Base-by-base conservation (phyloP, 345 rosid species). In the Lepidium didymum region DNA sequence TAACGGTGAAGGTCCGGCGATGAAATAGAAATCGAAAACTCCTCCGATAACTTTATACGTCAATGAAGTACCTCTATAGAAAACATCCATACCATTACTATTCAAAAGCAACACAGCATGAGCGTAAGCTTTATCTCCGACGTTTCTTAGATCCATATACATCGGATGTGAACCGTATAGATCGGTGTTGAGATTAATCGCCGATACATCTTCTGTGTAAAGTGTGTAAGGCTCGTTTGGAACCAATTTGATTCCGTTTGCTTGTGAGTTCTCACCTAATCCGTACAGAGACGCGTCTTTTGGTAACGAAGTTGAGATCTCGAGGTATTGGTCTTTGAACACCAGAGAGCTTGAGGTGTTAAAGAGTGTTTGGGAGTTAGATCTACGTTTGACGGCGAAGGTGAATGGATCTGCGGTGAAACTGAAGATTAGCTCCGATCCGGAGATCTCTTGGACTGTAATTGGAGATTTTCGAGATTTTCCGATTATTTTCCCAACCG, bases 61-160 rank as follows among this genome's bases (percentile, higher is more conserved):
- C 79, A 95, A 67, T 8, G 97, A 91, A 38, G 62, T 79, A 5
- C 98, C 97, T 63, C 73, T 83, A 51, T 91, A 95, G 58, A 91
- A 86, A 36, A 95, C 90, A 77, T 91, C 97, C 99, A 95, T 95
- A 19, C 96, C 99, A 72, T 95, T 95, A 68, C 97, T 95, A 73
- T 88, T 95, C 36, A 95, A 80, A 62, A 91, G 55, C 69, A 95
- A 74, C 54, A 95, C 97, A 8, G 83, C 93, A 58, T 91, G 99
- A 0, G 96, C 95, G 23, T 27, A 69, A 3, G 88, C 70, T 56
- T 77, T 46, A 13, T 94, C 96, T 10, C 77, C 81, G 58, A 73
- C 94, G 73, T 88, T 91, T 69, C 99, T 82, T 37, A 95, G 93
- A 81, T 95, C 98, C 97, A 95, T 91, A 49, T 91, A 91, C 44